Conservation (phyloP, 176 grass and related monocot genomes). For the Cenchrus fungigraminus region DNA sequence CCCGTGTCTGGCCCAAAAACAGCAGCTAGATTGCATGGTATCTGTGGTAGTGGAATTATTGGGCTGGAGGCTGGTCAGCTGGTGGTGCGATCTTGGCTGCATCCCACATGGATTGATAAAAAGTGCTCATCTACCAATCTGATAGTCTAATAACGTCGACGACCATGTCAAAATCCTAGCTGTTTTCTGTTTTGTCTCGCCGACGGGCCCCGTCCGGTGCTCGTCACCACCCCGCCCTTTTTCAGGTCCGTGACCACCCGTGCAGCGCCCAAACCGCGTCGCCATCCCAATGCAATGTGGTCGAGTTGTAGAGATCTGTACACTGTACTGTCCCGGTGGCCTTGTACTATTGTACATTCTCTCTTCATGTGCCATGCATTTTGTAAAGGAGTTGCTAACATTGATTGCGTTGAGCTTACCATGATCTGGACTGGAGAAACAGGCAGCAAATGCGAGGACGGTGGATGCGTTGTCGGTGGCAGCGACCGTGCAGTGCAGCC, state of each 20-base stretch:
- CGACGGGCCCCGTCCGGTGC: slow-evolving; percentile 3
- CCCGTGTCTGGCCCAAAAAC: slow-evolving; percentile 37
- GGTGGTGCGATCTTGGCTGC: slow-evolving; percentile 38
- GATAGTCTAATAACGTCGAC: slow-evolving; percentile 28
- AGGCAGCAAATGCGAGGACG: slow-evolving; percentile 4
- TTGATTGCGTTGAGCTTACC: slow-evolving; percentile 4
- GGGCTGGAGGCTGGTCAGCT: background rate
- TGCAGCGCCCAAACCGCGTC: background rate
- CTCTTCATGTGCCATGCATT: slow-evolving; percentile 16
- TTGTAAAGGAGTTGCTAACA: background rate
- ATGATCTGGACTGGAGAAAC: background rate
- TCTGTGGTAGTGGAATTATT: slow-evolving; percentile 4
- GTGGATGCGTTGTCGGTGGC: slow-evolving; percentile 26
- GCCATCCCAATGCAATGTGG: background rate
- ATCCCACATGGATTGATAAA: slow-evolving; percentile 45
- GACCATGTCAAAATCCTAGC: slow-evolving; percentile 46
- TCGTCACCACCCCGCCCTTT: background rate
- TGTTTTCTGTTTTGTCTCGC: slow-evolving; percentile 42
- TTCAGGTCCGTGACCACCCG: slow-evolving; percentile 36
- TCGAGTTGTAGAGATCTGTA: background rate
- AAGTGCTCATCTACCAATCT: slow-evolving; percentile 41
- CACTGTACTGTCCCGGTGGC: background rate
- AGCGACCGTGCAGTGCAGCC: slow-evolving; percentile 8
- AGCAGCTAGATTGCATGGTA: background rate
- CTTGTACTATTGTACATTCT: background rate